Evolutionary conservation across 352 stramenopile genomes (phyloP).

Genomic region (Phytophthora aleatoria): DNA sequence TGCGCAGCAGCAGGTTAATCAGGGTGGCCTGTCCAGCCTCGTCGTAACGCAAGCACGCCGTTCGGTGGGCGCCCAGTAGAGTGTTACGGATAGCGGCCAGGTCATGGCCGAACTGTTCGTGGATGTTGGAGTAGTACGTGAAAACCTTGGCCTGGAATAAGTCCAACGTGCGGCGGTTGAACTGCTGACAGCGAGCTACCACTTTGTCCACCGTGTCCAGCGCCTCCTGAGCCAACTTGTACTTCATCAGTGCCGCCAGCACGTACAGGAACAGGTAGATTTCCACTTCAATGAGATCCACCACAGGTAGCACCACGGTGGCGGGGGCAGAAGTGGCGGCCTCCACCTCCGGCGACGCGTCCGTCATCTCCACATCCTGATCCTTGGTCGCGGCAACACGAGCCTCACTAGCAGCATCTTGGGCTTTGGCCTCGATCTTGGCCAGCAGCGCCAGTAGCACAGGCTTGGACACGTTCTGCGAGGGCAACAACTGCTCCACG

Average conservation of each 20-base stretch:
- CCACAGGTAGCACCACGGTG: constrained; percentile 45
- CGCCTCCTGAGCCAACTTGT: constrained; percentile 60
- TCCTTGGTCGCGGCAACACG: constrained; percentile 18
- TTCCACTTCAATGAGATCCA: constrained; percentile 87
- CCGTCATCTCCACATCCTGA: constrained; percentile 65
- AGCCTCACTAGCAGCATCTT: constrained; percentile 11
- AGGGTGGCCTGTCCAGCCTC: constrained; percentile 91
- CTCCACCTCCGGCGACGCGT: constrained; percentile 45
- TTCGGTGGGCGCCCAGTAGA: constrained; percentile 85
- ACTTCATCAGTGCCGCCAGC: constrained; percentile 74
- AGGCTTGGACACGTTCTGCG: constrained; percentile 65
- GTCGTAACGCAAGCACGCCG: constrained; percentile 88
- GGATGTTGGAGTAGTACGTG: constrained; percentile 76
- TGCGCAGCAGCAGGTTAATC: constrained; percentile 91
- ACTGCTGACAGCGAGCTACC: constrained; percentile 68
- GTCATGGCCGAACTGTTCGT: constrained; percentile 69
- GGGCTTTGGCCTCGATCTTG: constrained; percentile 51
- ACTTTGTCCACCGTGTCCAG: constrained; percentile 58
- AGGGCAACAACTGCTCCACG: constrained; percentile 63
- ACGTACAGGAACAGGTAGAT: constrained; percentile 86
- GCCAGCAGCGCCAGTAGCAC: constrained; percentile 56
- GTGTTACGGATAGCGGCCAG: constrained; percentile 65
- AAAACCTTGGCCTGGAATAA: constrained; percentile 81
- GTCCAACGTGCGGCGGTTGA: constrained; percentile 84
- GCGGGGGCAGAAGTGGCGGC: constrained; percentile 9